Conservation (phyloP, 371 early-diverging fungal genomes). For the Apophysomyces variabilis region DNA sequence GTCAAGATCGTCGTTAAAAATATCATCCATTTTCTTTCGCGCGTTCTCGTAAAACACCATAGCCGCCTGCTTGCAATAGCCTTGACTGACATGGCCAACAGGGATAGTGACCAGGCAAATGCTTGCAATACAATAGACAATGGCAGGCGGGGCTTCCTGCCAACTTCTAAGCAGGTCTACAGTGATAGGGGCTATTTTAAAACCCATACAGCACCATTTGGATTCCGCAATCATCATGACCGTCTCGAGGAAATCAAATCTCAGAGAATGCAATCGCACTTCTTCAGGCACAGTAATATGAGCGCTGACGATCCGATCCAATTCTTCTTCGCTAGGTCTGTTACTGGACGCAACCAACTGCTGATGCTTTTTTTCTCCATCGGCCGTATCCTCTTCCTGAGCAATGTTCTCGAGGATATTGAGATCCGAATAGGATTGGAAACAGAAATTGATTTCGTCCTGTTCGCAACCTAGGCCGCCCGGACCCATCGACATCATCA, state of each 20-base stretch:
- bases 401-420: no score
- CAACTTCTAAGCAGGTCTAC: slow-evolving; percentile 25
- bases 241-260: slow-evolving; percentile 22
- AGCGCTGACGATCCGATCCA: neutral
- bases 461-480: no score
- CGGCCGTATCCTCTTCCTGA: no score
- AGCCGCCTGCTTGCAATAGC: slow-evolving; percentile 27
- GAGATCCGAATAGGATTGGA: no score
- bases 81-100: slow-evolving; percentile 21
- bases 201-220: slow-evolving; percentile 41
- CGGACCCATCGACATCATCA: no score
- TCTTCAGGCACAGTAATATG: slow-evolving; percentile 17
- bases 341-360: no score
- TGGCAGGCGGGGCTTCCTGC: slow-evolving; percentile 26
- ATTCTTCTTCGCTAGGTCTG: no score
- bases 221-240: slow-evolving; percentile 25
- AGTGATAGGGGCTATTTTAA: slow-evolving; percentile 35
- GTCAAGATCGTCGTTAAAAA: slow-evolving; percentile 29
- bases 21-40: slow-evolving; percentile 35
- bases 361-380: no score
- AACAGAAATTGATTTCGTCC: no score
- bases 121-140: slow-evolving; percentile 35
- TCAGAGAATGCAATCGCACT: slow-evolving; percentile 18
- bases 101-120: slow-evolving; percentile 35
- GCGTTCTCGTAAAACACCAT: slow-evolving; percentile 36